phyloP scores from a whole-genome alignment of 176 grass and related monocot species.

The Oryza nivara region DNA sequence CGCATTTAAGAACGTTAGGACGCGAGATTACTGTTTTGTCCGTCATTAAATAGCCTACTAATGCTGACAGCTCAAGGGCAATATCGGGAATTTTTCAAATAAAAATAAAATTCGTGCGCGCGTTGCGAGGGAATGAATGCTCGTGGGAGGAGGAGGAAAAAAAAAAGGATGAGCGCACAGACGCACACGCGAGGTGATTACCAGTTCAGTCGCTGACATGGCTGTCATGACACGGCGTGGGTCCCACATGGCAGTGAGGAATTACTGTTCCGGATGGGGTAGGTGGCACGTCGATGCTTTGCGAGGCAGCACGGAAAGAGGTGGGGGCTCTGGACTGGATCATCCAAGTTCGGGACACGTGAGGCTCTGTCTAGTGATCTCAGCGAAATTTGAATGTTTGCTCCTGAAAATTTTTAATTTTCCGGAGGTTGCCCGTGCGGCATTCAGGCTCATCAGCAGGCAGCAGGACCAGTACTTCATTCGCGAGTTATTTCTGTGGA shows the following conservation, averaged over 20 bases:
- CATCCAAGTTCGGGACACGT: slow-evolving; percentile 30
- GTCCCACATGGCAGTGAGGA: background rate
- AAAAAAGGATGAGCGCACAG: background rate
- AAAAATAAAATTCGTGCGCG: background rate
- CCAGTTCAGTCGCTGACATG: slow-evolving; percentile 14
- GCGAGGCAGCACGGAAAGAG: background rate
- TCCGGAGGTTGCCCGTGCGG: slow-evolving; percentile 4
- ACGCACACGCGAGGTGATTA: background rate
- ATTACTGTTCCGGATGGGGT: background rate
- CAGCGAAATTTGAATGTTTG: slow-evolving; percentile 40
- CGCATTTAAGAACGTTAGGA: slow-evolving; percentile 8
- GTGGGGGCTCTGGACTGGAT: background rate
- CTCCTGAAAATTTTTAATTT: background rate
- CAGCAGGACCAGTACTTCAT: slow-evolving; percentile 16
- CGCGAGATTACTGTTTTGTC: slow-evolving; percentile 31
- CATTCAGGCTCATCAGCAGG: background rate
- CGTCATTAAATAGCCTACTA: background rate
- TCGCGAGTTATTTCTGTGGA: background rate
- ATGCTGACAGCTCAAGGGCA: background rate
- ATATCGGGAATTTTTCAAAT: background rate
- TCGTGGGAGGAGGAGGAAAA: background rate
- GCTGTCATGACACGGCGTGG: background rate
- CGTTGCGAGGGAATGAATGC: slow-evolving; percentile 47
- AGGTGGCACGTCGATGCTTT: background rate
- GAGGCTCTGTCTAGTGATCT: slow-evolving; percentile 11